phyloP scores from a whole-genome alignment of 2,329 filamentous ascomycete genomes.

The Trichoderma gracile region DNA sequence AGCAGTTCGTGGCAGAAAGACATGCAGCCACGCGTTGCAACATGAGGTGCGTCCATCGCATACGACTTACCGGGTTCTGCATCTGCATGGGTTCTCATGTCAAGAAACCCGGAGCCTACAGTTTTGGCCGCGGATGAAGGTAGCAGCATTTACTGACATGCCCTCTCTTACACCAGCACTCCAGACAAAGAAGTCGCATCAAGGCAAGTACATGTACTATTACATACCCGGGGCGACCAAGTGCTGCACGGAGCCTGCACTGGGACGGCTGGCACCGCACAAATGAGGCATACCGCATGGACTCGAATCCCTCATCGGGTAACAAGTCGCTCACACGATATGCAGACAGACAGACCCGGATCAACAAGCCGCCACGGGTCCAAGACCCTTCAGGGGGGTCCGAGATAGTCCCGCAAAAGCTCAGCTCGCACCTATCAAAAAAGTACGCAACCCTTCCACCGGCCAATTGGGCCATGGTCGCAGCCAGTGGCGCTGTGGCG shows the following conservation, averaged over 20 bases:
- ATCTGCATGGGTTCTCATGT: background rate
- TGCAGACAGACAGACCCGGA: constrained; percentile 1
- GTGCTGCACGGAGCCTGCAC: no score
- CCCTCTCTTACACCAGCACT: background rate
- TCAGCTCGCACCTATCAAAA: constrained; percentile 25
- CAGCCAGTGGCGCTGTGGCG: constrained; percentile 26
- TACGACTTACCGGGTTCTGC: no score
- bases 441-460: constrained; percentile 20
- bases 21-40: constrained; percentile 4
- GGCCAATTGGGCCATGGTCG: constrained; percentile 22
- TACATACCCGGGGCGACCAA: no score
- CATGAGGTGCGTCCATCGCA: background rate
- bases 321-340: constrained; percentile 1
- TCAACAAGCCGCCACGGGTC: constrained; percentile 15
- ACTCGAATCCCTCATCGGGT: constrained; percentile 20
- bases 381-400: constrained; percentile 12
- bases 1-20: background rate
- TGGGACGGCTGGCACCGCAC: background rate
- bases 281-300: constrained; percentile 13
- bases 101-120: background rate
- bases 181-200: no score
- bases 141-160: background rate
- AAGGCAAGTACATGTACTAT: background rate
- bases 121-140: no score
- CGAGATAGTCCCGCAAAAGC: constrained; percentile 25